Evolutionary conservation across 257 asterid genomes (phyloP), one percentile per base, ranked within the genome.

Genomic region (Solanum tarapatanum): DNA sequence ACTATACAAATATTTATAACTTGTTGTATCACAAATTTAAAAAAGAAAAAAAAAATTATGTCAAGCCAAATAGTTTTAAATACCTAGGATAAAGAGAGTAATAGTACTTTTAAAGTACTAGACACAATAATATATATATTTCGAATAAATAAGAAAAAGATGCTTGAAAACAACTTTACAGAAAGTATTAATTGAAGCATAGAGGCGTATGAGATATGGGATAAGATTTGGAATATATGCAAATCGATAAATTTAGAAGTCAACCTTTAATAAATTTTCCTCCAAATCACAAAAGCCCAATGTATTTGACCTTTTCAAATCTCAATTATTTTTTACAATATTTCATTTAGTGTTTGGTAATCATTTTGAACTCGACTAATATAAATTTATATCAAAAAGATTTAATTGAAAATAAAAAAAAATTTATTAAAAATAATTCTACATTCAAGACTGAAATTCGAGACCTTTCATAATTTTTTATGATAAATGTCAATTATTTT

Each of bases 391-490:
- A 51, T 17, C 0, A 17, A 51, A 51, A 51, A 51, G 1, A 16
- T 0, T 51, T 16, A 51, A 5, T 14, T 51, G 0, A 51, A 51
- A 51, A 51, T 51, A 51, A 48, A 48, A 51, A 28, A 28, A 28
- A 28, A 28, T 1, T 5, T 16, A 16, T 14, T 48, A 48, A 48
- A 48, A 14, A 2, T 0, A 5, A 48, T 5, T 48, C 7, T 48
- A 48, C 2, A 0, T 51, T 51, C 8, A 51, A 6, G 3, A 51
- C 8, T 51, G 0, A 16, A 51, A 51, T 51, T 51, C 10, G 0
- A 55, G 0, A 6, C n/a, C n/a, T 51, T 16, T 51, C 0, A 51
- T 51, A 51, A 33, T 33, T 33, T 33, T 33, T 33, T 33, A 33
- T 33, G 36, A 33, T 33, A 33, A 0, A 33, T 33, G 3, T 51